Evolutionary conservation across 345 rosid genomes (phyloP).

Genomic region (Dipteronia sinensis): DNA sequence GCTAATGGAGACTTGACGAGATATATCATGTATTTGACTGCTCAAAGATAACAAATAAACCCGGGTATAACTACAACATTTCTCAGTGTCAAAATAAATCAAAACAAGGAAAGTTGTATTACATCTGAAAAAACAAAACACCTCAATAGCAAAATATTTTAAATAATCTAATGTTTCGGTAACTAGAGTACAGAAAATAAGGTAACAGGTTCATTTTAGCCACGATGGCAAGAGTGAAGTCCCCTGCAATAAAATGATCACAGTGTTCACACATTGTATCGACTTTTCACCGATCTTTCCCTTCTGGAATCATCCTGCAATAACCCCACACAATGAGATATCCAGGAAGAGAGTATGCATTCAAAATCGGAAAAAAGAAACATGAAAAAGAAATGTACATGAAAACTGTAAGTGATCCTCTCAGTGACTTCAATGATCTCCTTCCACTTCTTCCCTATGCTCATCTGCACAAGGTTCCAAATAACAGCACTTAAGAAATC

Average conservation of each 20-base stretch:
- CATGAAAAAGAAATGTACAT: slow-evolving; percentile 44
- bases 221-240: neutral
- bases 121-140: slow-evolving; percentile 1
- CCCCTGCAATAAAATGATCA: neutral
- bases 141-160: slow-evolving; percentile 17
- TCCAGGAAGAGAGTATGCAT: neutral
- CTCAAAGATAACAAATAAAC: neutral
- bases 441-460: slow-evolving; percentile 97
- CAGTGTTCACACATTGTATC: slow-evolving; percentile 62
- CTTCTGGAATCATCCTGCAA: slow-evolving; percentile 82
- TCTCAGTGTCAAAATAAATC: neutral
- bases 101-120: neutral
- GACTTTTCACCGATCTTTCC: slow-evolving; percentile 52
- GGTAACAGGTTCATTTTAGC: neutral
- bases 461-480: slow-evolving; percentile 46
- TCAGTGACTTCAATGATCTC: slow-evolving; percentile 71
- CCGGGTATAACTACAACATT: neutral
- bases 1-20: neutral
- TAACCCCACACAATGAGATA: slow-evolving; percentile 18
- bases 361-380: slow-evolving; percentile 11
- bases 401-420: slow-evolving; percentile 79
- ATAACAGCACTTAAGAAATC: slow-evolving; percentile 9
- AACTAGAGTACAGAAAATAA: slow-evolving; percentile 9
- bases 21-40: neutral
- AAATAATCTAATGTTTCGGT: neutral